phyloP scores from a whole-genome alignment of 2,329 filamentous ascomycete genomes.

The Lecanoromycetidae sp. region DNA sequence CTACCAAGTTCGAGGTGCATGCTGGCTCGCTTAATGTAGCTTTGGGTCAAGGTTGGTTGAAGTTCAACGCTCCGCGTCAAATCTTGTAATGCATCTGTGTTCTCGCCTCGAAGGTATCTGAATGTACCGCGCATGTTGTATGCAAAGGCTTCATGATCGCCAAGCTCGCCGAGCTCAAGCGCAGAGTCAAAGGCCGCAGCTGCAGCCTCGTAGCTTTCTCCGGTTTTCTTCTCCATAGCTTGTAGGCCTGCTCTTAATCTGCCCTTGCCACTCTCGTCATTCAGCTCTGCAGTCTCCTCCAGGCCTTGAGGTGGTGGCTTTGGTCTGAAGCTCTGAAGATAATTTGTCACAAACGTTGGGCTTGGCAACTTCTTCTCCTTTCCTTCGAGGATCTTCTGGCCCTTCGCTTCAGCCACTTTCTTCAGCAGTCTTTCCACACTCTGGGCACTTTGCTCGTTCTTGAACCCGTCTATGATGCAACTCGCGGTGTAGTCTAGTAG shows the following conservation, averaged over 20 bases:
- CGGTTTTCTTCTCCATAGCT: slow-evolving; percentile 73
- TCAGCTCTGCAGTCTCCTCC: slow-evolving; percentile 66
- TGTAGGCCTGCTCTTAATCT: slow-evolving; percentile 74
- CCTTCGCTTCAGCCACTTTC: slow-evolving; percentile 92
- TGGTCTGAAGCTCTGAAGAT: slow-evolving; percentile 92
- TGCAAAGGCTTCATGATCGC: slow-evolving; percentile 73
- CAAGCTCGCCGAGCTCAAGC: slow-evolving; percentile 67
- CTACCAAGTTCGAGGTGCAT: slow-evolving; percentile 88
- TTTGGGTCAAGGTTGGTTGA: slow-evolving; percentile 78
- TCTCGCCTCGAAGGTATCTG: slow-evolving; percentile 81
- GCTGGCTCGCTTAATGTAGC: slow-evolving; percentile 96
- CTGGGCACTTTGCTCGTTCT: slow-evolving; percentile 77
- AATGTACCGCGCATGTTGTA: slow-evolving; percentile 97
- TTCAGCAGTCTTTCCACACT: slow-evolving; percentile 88
- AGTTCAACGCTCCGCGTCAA: slow-evolving; percentile 88
- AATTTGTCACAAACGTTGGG: slow-evolving; percentile 95
- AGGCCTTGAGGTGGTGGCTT: slow-evolving; percentile 69
- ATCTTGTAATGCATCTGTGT: slow-evolving; percentile 67
- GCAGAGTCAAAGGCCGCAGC: slow-evolving; percentile 77
- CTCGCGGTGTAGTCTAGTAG: slow-evolving; percentile 96
- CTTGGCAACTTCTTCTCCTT: slow-evolving; percentile 83
- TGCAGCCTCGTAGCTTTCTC: slow-evolving; percentile 83
- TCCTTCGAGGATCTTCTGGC: slow-evolving; percentile 69
- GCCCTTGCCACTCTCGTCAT: slow-evolving; percentile 67
- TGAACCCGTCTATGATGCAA: slow-evolving; percentile 97